Evolutionary conservation across 257 asterid genomes (phyloP).

Genomic region (Agastache rugosa): DNA sequence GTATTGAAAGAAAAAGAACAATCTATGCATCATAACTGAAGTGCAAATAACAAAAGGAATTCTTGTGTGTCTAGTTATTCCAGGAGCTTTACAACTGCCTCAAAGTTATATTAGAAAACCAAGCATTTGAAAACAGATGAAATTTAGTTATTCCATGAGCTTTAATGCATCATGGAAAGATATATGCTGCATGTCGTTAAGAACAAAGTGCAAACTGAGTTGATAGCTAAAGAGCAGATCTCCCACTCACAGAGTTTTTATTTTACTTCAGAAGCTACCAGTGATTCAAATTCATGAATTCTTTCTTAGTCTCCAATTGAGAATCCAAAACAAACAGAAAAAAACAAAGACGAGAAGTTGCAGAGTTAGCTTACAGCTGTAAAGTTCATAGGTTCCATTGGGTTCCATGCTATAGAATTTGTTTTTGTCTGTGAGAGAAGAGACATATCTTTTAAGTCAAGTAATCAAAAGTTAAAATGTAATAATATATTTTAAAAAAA

Average conservation of each 20-base stretch:
- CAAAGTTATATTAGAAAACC: constrained; percentile 1
- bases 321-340: constrained; percentile 17
- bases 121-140: constrained; percentile 1
- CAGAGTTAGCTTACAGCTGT: constrained; percentile 76
- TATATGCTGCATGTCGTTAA: not conserved
- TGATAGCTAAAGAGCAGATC: not conserved
- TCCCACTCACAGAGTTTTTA: not conserved
- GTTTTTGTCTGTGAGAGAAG: constrained; percentile 70
- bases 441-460: constrained; percentile 29
- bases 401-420: constrained; percentile 94
- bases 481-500: not conserved
- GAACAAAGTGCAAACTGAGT: constrained; percentile 8
- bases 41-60: not conserved
- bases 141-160: not conserved
- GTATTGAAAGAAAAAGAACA: constrained; percentile 6
- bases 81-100: constrained; percentile 2
- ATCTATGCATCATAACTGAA: not conserved
- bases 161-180: constrained; percentile 3
- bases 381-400: constrained; percentile 99
- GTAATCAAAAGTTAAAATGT: not conserved
- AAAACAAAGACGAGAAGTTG: constrained; percentile 11
- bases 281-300: not conserved
- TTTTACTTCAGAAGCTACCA: not conserved
- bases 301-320: not conserved
- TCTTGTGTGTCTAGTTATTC: not conserved